Base-by-base conservation (phyloP, 768 basidiomycete species). In the Suillus alpinus region DNA sequence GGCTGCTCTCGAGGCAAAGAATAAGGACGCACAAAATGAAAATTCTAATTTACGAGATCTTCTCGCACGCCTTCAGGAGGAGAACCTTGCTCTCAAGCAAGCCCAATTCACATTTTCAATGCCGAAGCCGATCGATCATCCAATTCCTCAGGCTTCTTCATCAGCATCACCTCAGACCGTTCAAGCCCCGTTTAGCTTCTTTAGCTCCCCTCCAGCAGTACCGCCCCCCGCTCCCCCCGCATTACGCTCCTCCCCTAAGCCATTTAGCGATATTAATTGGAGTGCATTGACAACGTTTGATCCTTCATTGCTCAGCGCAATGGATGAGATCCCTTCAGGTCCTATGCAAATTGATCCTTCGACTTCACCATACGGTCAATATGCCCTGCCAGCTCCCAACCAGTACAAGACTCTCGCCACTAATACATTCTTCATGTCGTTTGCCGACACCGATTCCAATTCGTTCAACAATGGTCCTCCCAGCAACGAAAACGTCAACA, bases 11-110 rank as follows among this genome's bases (percentile, higher is more conserved):
- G 93, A 95, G 69, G 86, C 86, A 5, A 90, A 92, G 75, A 91
- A 92, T 64, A 85, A 88, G 49, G 80, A 80, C 26, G 83, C 89
- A 0, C 76, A 77, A 59, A 76, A 86, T 26, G 95, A 96, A 76
- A 96, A 98, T 66, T 88, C 91, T 63, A 96, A 95, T 68, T 80
- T 97, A 26, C 87, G 91, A 50, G 94, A 95, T 69, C 82, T 96
- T 56, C 81, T 96, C 47, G 77, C 85, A 56, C 86, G 94, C 13
- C 79, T 98, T 2, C 95, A 95, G 71, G 86, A 85, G 59, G 95
- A 98, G 77, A 96, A 95, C 64, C 75, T 92, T 58, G 76, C 85
- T 56, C 83, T 97, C 67, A 94, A 91, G 73, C 85, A 92, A 69
- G 75, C 83, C 0, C 80, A 88, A 2, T 98, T 97, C 73, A 95